These are phyloP conservation scores for Colletotrichum ledebouriae DNA, from an alignment of 2,329 filamentous ascomycete species.

Conservation along the genomic window DNA sequence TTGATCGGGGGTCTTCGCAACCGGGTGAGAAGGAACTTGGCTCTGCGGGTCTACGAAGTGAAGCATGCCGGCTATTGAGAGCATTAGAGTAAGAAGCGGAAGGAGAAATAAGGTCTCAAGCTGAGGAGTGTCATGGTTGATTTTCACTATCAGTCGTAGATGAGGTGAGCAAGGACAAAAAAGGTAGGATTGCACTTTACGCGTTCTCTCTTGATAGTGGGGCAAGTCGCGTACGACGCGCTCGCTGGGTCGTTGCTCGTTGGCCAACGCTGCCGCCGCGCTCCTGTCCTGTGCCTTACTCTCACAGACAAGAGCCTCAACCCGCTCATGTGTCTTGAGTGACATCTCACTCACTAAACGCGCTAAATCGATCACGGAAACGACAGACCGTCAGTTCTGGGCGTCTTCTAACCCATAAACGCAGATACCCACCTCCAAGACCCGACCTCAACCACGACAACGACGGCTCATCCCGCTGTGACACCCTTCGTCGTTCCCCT, in stretches of 20 bases:
- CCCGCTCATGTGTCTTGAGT: background rate
- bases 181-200: slow-evolving; percentile 14
- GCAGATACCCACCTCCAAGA: slow-evolving; percentile 1
- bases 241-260: background rate
- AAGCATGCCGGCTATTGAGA: background rate
- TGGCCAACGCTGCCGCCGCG: background rate
- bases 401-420: background rate
- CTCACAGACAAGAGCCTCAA: slow-evolving; percentile 1
- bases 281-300: background rate
- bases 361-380: slow-evolving; percentile 1
- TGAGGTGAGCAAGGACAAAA: slow-evolving; percentile 1
- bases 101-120: background rate
- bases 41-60: background rate
- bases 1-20: background rate
- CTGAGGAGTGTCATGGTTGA: background rate
- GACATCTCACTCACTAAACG: background rate
- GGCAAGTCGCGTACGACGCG: slow-evolving; percentile 32
- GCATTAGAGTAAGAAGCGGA: background rate
- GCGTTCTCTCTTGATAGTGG: slow-evolving; percentile 15
- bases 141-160: background rate
- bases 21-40: background rate
- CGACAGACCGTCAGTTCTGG: background rate
- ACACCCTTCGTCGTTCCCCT: slow-evolving; percentile 12
- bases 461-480: slow-evolving; percentile 25
- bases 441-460: slow-evolving; percentile 1